These are phyloP conservation scores for Fraxinus ornus DNA, from an alignment of 305 asterid species.

Conservation along the genomic window DNA sequence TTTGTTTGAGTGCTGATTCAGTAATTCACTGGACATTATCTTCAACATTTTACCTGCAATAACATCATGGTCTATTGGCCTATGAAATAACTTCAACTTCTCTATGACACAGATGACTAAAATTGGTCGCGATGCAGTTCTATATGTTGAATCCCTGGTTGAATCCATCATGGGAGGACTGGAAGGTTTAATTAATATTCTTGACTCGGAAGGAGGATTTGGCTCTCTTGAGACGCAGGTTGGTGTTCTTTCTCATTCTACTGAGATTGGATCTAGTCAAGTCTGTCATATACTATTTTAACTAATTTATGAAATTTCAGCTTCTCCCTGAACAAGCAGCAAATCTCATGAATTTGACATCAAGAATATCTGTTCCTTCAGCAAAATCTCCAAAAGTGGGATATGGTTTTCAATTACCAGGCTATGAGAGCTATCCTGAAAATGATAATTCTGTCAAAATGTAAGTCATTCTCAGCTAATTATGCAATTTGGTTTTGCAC, in stretches of 20 bases:
- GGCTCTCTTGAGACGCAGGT: conserved; percentile 99
- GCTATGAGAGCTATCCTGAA: conserved; percentile 92
- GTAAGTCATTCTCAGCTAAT: conserved; percentile 38
- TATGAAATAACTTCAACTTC: conserved; percentile 7
- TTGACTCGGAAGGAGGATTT: conserved; percentile 98
- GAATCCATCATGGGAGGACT: conserved; percentile 99
- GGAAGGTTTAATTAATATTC: conserved; percentile 97
- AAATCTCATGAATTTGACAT: conserved; percentile 88
- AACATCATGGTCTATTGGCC: conserved; percentile 13
- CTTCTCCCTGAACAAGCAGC: conserved; percentile 99
- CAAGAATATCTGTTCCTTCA: conserved; percentile 72
- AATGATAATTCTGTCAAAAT: conserved; percentile 86
- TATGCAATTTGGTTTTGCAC: conserved; percentile 1
- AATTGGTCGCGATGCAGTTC: conserved; percentile 94
- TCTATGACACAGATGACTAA: conserved; percentile 67
- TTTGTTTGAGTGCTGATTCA: not conserved
- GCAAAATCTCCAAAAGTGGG: conserved; percentile 83
- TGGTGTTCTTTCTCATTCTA: conserved; percentile 36
- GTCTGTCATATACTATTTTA: conserved; percentile 20
- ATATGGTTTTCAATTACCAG: conserved; percentile 89
- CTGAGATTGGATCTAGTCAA: conserved; percentile 23
- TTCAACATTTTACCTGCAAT: not conserved
- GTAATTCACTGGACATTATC: not conserved
- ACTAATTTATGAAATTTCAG: conserved; percentile 57
- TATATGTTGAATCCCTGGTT: conserved; percentile 94